A percentile compares a stretch with the other conserved stretches of the same genome.
Conservation (phyloP, 202 grass and related monocot species). For the Panicum virgatum region DNA sequence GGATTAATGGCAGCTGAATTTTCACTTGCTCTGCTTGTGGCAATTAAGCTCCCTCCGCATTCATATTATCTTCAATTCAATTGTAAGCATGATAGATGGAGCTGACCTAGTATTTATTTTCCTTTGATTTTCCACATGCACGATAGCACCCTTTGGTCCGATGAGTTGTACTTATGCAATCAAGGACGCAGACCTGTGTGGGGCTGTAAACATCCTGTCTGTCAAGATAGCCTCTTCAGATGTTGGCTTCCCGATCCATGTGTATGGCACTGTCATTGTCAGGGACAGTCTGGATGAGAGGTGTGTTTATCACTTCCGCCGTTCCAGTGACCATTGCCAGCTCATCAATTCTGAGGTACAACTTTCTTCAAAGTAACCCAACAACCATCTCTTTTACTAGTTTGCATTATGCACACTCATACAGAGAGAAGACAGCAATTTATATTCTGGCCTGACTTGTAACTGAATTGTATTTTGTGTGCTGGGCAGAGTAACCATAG, state of each 20-base stretch:
- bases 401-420: not conserved
- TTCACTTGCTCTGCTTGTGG: no score
- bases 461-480: not conserved
- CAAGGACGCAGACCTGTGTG: not conserved
- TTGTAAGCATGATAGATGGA: not conserved
- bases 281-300: not conserved
- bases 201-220: not conserved
- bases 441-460: not conserved
- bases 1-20: no score
- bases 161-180: not conserved
- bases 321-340: not conserved
- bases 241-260: no score
- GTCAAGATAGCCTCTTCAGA: not conserved
- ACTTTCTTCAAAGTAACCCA: no score
- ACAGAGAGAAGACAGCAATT: no score
- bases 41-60: no score
- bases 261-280: not conserved
- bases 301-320: not conserved
- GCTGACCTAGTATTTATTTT: not conserved
- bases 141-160: conserved; percentile 3
- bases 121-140: not conserved
- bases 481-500: not conserved
- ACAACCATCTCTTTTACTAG: not conserved
- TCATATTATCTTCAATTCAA: not conserved
- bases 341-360: not conserved